Conservation (phyloP, 129 eudicot genomes). For the Flaveria ramosissima region DNA sequence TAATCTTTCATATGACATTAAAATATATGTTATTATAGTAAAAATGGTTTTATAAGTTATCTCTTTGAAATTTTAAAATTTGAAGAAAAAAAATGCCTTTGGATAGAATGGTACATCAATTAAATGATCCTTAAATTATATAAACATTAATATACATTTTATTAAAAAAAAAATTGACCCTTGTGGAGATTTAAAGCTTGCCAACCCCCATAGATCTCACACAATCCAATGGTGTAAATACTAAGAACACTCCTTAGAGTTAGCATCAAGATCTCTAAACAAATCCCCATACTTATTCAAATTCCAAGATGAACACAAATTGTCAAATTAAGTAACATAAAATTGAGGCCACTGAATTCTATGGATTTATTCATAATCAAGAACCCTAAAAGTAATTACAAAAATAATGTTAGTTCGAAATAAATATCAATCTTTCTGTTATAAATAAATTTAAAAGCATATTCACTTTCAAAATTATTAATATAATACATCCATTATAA, state of each 20-base stretch:
- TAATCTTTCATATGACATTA: neutral
- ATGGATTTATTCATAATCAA: constrained; percentile 25
- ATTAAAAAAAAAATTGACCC: neutral
- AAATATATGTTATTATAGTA: neutral
- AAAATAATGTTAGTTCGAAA: neutral
- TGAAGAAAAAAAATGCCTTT: neutral
- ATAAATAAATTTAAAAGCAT: neutral
- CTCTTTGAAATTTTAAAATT: neutral
- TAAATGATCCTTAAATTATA: neutral
- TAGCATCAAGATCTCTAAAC: constrained; percentile 54
- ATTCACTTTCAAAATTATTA: neutral
- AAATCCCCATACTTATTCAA: constrained; percentile 30
- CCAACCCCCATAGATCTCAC: constrained; percentile 50
- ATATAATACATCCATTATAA: too few relatives aligned
- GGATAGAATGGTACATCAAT: neutral
- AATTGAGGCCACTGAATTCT: constrained; percentile 38
- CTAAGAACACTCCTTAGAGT: constrained; percentile 33
- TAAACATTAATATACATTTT: constrained; percentile 4
- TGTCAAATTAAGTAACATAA: constrained; percentile 28
- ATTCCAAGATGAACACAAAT: constrained; percentile 40
- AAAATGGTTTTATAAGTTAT: neutral
- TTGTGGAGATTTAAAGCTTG: constrained; percentile 27
- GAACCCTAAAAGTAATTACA: neutral
- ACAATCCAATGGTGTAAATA: constrained; percentile 41
- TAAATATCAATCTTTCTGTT: neutral